phyloP scores from a whole-genome alignment of 2,329 filamentous ascomycete species.

The Verticillium alfalfae region DNA sequence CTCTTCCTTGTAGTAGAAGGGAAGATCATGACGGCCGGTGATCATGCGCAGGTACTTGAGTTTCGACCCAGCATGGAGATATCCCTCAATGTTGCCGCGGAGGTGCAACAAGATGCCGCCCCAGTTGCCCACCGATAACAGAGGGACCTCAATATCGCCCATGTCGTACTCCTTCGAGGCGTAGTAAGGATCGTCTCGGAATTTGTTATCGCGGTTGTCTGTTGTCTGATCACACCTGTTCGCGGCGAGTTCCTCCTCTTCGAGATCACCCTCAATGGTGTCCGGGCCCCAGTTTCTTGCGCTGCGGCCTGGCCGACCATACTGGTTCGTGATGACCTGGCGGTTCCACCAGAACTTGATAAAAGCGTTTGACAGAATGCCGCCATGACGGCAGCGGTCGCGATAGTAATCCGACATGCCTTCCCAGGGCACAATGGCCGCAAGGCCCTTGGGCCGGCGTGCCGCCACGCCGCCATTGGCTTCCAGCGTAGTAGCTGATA shows the following conservation, averaged over 20 bases:
- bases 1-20: conserved; percentile 66
- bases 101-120: conserved; percentile 65
- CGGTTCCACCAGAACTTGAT: conserved; percentile 64
- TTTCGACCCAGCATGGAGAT: conserved; percentile 55
- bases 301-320: conserved; percentile 47
- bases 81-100: conserved; percentile 64
- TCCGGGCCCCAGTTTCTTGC: conserved; percentile 48
- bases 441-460: conserved; percentile 36
- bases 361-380: conserved; percentile 53
- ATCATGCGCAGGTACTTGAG: conserved; percentile 67
- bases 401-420: conserved; percentile 50
- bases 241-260: conserved; percentile 41
- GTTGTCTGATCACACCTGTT: conserved; percentile 43
- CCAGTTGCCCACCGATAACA: conserved; percentile 66
- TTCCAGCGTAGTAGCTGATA: conserved; percentile 40
- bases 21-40: conserved; percentile 64
- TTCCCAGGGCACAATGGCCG: conserved; percentile 45
- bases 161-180: conserved; percentile 60
- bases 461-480: conserved; percentile 45
- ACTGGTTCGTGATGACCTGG: conserved; percentile 63
- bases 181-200: conserved; percentile 60
- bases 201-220: conserved; percentile 44
- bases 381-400: conserved; percentile 55
- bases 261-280: conserved; percentile 54
- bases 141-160: conserved; percentile 60